Percentiles rank a stretch among this genome's conserved stretches.
Conservation (phyloP, 495 filamentous ascomycete species). For the Paragyromitra xinjiangensis region DNA sequence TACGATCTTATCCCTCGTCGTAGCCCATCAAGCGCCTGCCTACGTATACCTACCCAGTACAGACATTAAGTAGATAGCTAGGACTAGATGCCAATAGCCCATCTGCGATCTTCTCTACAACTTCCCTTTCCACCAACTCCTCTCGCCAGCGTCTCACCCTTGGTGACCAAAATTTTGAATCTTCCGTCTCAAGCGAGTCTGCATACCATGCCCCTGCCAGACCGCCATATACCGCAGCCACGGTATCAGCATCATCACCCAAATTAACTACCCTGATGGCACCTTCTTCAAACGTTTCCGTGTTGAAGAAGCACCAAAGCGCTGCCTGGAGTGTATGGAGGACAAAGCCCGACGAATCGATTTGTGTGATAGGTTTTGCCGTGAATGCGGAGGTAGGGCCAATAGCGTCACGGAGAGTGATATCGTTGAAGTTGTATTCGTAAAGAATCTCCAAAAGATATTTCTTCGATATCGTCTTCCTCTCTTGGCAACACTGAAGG, state of each 20-base stretch:
- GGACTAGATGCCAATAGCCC: slow-evolving; percentile 29
- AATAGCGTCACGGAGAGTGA: slow-evolving; percentile 51
- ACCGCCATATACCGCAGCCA: slow-evolving; percentile 64
- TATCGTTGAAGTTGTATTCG: slow-evolving; percentile 51
- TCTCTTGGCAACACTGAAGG: slow-evolving; percentile 4
- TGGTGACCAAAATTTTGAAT: slow-evolving; percentile 34
- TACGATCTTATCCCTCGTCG: neutral
- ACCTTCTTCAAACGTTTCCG: slow-evolving; percentile 60
- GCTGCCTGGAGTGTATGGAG: slow-evolving; percentile 63
- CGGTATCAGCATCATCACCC: slow-evolving; percentile 65
- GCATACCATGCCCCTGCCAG: slow-evolving; percentile 63
- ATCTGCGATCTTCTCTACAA: slow-evolving; percentile 42
- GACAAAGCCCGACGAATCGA: slow-evolving; percentile 62
- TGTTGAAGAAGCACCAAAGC: slow-evolving; percentile 63
- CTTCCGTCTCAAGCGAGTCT: slow-evolving; percentile 45
- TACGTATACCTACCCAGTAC: neutral
- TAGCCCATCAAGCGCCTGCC: neutral
- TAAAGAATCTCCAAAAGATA: slow-evolving; percentile 34
- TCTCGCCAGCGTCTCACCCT: slow-evolving; percentile 39
- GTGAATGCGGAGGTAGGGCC: slow-evolving; percentile 40
- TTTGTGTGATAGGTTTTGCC: slow-evolving; percentile 36
- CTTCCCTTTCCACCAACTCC: slow-evolving; percentile 31
- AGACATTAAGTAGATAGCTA: neutral
- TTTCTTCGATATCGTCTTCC: slow-evolving; percentile 22
- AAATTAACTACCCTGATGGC: slow-evolving; percentile 63